Conservation (phyloP, 208 protist species). For the Crithidia mellificae region DNA sequence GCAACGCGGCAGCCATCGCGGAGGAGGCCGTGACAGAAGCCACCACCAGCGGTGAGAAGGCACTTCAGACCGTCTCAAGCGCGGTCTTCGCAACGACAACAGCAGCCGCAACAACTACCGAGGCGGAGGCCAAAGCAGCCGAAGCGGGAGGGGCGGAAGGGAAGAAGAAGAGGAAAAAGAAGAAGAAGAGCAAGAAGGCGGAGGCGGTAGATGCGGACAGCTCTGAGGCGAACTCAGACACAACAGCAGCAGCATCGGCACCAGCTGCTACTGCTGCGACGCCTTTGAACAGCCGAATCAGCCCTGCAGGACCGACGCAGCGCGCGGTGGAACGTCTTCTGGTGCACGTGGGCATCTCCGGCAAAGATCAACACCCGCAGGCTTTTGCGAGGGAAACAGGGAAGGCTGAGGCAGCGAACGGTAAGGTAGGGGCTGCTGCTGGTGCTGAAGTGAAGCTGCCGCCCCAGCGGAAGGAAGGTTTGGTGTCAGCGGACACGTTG, state of each 20-base stretch:
- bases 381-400: conserved; percentile 5
- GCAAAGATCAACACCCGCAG: conserved; percentile 1
- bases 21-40: background rate
- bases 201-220: background rate
- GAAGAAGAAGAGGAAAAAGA: conserved; percentile 25
- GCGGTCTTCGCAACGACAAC: too few species aligned
- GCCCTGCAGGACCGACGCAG: conserved; percentile 12
- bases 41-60: background rate
- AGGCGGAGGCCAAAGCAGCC: background rate
- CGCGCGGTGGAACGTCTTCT: conserved; percentile 26
- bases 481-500: conserved; percentile 15
- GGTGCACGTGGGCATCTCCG: conserved; percentile 16
- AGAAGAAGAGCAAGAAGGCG: too few species aligned
- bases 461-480: background rate
- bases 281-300: background rate
- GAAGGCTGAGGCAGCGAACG: background rate
- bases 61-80: too few species aligned
- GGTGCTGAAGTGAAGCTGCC: background rate
- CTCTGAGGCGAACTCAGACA: background rate
- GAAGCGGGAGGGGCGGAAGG: background rate
- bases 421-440: background rate
- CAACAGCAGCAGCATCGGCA: background rate
- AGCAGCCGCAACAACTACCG: too few species aligned
- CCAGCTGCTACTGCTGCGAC: too few species aligned
- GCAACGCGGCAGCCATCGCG: background rate